These are phyloP conservation scores for Aspergillus melleus DNA, from an alignment of 2,329 filamentous ascomycete genomes.

Conservation along the genomic window DNA sequence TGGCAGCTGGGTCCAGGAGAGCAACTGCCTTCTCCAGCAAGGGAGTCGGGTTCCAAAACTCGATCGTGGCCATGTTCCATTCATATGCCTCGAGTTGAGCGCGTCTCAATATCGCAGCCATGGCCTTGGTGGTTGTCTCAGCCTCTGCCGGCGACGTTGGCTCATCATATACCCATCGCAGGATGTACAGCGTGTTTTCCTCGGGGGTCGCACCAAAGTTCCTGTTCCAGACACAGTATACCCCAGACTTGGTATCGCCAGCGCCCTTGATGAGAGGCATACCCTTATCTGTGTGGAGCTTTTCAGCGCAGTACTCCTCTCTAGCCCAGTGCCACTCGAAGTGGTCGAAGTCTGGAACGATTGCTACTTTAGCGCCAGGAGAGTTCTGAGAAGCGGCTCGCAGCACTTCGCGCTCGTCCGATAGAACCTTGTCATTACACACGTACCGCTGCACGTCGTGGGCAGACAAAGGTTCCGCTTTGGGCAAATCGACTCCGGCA, in stretches of 20 bases:
- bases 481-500: conserved; percentile 26
- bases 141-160: conserved; percentile 43
- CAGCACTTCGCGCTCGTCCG: conserved; percentile 64
- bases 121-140: conserved; percentile 52
- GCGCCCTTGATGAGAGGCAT: conserved; percentile 68
- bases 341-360: conserved; percentile 67
- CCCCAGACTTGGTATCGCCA: conserved; percentile 51
- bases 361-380: conserved; percentile 58
- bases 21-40: conserved; percentile 48
- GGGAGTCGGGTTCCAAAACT: conserved; percentile 79
- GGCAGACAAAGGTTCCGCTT: conserved; percentile 32
- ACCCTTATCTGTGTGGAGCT: conserved; percentile 55
- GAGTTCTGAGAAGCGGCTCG: conserved; percentile 45
- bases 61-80: conserved; percentile 70
- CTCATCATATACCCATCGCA: conserved; percentile 44
- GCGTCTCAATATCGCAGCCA: conserved; percentile 64
- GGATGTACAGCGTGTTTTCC: conserved; percentile 43
- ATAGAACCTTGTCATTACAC: conserved; percentile 63
- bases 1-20: conserved; percentile 36
- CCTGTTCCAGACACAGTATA: conserved; percentile 45
- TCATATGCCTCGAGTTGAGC: conserved; percentile 69
- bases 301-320: conserved; percentile 72
- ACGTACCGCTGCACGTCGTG: conserved; percentile 45
- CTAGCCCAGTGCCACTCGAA: conserved; percentile 77
- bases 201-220: conserved; percentile 38